phyloP scores from a whole-genome alignment of 2,329 filamentous ascomycete species.

The Dactylellina sp. region DNA sequence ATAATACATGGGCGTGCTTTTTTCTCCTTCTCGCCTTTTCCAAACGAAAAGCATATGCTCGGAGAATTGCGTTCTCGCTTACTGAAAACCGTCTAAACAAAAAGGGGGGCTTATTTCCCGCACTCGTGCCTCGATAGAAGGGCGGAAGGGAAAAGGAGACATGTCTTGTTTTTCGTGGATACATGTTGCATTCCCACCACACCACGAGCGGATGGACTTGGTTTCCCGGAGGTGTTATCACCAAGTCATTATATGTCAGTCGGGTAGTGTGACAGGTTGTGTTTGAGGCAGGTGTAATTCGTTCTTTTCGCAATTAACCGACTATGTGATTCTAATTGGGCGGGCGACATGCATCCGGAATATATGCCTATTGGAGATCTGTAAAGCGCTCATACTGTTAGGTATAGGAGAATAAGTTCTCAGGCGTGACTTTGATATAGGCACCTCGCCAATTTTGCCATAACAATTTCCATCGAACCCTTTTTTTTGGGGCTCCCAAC shows the following conservation, averaged over 20 bases:
- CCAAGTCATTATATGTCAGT: slow-evolving; percentile 44
- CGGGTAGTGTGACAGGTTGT: slow-evolving; percentile 54
- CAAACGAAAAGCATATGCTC: slow-evolving; percentile 51
- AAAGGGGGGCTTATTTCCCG: slow-evolving; percentile 58
- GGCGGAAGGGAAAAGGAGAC: slow-evolving; percentile 53
- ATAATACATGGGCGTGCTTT: slow-evolving; percentile 36
- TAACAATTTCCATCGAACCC: slow-evolving; percentile 33
- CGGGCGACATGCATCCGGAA: slow-evolving; percentile 51
- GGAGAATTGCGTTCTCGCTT: slow-evolving; percentile 57
- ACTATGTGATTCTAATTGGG: slow-evolving; percentile 40
- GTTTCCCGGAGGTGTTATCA: slow-evolving; percentile 51
- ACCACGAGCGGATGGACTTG: slow-evolving; percentile 33
- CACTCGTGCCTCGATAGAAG: slow-evolving; percentile 53
- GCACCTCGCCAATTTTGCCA: slow-evolving; percentile 56
- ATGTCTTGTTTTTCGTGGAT: slow-evolving; percentile 43
- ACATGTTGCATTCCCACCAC: slow-evolving; percentile 28
- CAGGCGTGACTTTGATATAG: slow-evolving; percentile 40
- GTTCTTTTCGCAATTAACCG: slow-evolving; percentile 56
- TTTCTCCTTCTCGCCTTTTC: too few species aligned
- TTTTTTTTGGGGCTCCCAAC: slow-evolving; percentile 18
- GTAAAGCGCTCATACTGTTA: slow-evolving; percentile 51
- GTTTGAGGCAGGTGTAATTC: slow-evolving; percentile 53
- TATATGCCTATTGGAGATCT: slow-evolving; percentile 57
- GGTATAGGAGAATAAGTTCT: slow-evolving; percentile 48
- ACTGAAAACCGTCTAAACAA: slow-evolving; percentile 57